Base-by-base conservation (phyloP, 2,329 filamentous ascomycete genomes). In the Ophiostoma sp. region DNA sequence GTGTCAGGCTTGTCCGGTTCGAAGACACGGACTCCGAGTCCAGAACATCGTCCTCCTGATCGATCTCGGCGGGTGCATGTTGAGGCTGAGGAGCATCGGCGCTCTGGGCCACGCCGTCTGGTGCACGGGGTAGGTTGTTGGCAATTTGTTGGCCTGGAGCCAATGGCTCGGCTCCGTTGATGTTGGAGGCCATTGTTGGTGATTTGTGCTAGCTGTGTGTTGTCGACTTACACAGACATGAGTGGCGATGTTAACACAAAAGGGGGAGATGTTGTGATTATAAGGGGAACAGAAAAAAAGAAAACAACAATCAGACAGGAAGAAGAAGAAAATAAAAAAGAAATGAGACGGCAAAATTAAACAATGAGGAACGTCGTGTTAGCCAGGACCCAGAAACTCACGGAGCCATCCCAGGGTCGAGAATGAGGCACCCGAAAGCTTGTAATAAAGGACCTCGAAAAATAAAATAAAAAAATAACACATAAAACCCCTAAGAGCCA, bases 21-120 rank as follows among this genome's bases (percentile, higher is more conserved):
- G 82, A 82, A 80, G 85, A 80, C 78, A 87, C 86, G 15, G 81
- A 80, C 70, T 80, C 82, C 9, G 85, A 82, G 45, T 82, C 81
- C 19, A 80, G 81, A 11, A 81, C 80, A 22, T 80, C 80, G 69
- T 80, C 80, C 36, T 79, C 79, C 71, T 79, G 76, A 4, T 78
- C 78, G 64, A 75, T 22, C n/a, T 70, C 50, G 33, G 22, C 36
- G 4, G 61, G 36, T 17, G n/a, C 12, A 19, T 68, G 64, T 28
- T 50, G 25, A 42, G 8, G n/a, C n/a, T 61, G 25, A 48, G 42
- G 42, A 19, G 12, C 42, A 4, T 19, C 6, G 42, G 15, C 15
- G 42, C 15, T 15, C 42, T 48, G 42, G 42, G 42, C 57, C 57
- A 36, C 59, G 33, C 55, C 55, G 5, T 48, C 42, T 7, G 50